phyloP scores from a whole-genome alignment of 2,329 filamentous ascomycete genomes.

The Whalleya microplaca region DNA sequence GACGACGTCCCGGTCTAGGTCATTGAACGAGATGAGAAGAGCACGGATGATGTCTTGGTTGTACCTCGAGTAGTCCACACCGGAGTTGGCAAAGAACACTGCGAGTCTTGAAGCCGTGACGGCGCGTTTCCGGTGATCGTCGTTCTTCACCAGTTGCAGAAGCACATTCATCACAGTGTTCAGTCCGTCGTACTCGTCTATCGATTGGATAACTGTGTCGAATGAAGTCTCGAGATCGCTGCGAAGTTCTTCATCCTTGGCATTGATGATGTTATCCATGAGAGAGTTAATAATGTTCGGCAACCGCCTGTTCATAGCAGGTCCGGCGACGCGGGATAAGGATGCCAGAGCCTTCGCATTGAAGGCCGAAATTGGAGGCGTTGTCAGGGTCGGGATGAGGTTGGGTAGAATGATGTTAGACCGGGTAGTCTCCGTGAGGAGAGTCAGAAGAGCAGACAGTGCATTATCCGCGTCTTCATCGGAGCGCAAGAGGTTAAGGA shows the following conservation, averaged over 20 bases:
- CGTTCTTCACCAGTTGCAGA: slow-evolving; percentile 84
- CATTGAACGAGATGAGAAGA: slow-evolving; percentile 89
- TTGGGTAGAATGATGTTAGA: slow-evolving; percentile 97
- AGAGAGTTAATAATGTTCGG: slow-evolving; percentile 90
- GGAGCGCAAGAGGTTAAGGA: slow-evolving; percentile 85
- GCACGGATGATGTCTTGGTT: slow-evolving; percentile 93
- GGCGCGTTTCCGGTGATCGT: slow-evolving; percentile 84
- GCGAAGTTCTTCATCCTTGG: slow-evolving; percentile 73
- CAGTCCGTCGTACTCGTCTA: slow-evolving; percentile 94
- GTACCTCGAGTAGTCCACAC: slow-evolving; percentile 92
- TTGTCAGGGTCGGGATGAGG: slow-evolving; percentile 89
- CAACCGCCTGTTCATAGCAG: slow-evolving; percentile 87
- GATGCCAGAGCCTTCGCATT: slow-evolving; percentile 94
- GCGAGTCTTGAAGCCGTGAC: slow-evolving; percentile 78
- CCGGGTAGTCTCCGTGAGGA: slow-evolving; percentile 89
- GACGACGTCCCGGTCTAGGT: slow-evolving; percentile 80
- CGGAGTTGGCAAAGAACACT: slow-evolving; percentile 80
- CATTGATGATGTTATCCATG: slow-evolving; percentile 87
- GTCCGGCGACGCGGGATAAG: slow-evolving; percentile 85
- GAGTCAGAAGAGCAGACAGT: slow-evolving; percentile 85
- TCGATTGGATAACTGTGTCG: slow-evolving; percentile 85
- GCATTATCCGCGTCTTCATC: slow-evolving; percentile 91
- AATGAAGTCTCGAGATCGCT: slow-evolving; percentile 79
- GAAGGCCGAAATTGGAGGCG: slow-evolving; percentile 88
- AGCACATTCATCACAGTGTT: slow-evolving; percentile 96